Conservation (phyloP, 2,329 filamentous ascomycete species). For the Colletotrichum aenigma region DNA sequence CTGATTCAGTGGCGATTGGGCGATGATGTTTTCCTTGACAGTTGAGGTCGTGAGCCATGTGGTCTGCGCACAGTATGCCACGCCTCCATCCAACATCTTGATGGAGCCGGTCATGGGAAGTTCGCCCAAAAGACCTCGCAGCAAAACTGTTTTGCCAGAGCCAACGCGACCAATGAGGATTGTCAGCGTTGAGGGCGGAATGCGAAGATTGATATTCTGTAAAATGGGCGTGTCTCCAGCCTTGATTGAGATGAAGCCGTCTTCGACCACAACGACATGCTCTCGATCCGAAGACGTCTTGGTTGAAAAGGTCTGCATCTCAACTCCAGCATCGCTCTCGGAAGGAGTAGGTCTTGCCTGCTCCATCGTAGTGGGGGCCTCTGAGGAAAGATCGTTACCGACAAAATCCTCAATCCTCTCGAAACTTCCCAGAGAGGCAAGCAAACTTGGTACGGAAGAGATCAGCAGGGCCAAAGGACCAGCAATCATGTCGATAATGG, state of each 20-base stretch:
- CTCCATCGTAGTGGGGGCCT: accelerated
- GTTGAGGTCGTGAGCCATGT: slow-evolving; percentile 28
- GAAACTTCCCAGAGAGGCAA: slow-evolving; percentile 27
- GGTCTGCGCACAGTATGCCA: slow-evolving; percentile 27
- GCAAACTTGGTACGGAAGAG: slow-evolving; percentile 23
- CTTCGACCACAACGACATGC: background rate
- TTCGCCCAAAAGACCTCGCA: slow-evolving; percentile 21
- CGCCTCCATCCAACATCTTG: background rate
- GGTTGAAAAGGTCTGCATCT: background rate
- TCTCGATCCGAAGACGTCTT: background rate
- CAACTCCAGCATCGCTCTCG: background rate
- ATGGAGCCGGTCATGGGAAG: background rate
- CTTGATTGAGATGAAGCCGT: background rate
- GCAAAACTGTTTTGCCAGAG: slow-evolving; percentile 20
- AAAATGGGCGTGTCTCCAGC: background rate
- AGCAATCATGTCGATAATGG: slow-evolving; percentile 26
- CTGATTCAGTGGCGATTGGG: slow-evolving; percentile 18
- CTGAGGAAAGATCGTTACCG: background rate
- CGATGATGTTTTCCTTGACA: slow-evolving; percentile 28
- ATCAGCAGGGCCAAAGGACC: slow-evolving; percentile 24
- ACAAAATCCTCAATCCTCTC: slow-evolving; percentile 24
- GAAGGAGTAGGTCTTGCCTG: background rate
- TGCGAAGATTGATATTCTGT: background rate
- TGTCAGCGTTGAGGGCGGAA: slow-evolving; percentile 2
- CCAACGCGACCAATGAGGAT: slow-evolving; percentile 24